Evolutionary conservation across 1,284 basidiomycete genomes (phyloP).

Genomic region (Puccinia polysora): DNA sequence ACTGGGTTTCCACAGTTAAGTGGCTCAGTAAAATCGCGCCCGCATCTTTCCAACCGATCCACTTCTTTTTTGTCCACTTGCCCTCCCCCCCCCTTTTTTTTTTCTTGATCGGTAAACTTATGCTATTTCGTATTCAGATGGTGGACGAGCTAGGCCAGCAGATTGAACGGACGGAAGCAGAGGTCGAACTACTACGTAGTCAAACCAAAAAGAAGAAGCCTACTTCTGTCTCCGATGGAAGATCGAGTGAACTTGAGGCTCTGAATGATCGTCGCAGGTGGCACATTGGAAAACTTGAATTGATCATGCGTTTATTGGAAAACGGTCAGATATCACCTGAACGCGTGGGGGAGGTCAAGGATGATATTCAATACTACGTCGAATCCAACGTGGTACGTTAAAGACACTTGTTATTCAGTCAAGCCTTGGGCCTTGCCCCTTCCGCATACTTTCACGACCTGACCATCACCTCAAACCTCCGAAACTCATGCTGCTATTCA

Average conservation of each 20-base stretch:
- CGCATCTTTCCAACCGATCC: not conserved
- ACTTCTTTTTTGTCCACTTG: not conserved
- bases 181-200: conserved; percentile 82
- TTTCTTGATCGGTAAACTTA: too few relatives aligned
- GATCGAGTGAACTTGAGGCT: conserved; percentile 75
- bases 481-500: not conserved
- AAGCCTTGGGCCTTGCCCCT: not conserved
- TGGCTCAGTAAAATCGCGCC: not conserved
- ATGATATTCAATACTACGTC: conserved; percentile 95
- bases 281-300: conserved; percentile 89
- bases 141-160: conserved; percentile 91
- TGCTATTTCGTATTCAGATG: too few relatives aligned
- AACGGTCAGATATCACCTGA: conserved; percentile 85
- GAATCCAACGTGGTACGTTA: conserved; percentile 82
- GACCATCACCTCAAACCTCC: conserved; percentile 11
- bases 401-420: not conserved
- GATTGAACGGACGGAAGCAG: conserved; percentile 89
- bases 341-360: conserved; percentile 75
- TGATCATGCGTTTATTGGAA: conserved; percentile 86
- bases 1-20: conserved; percentile 66
- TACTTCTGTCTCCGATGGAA: conserved; percentile 62
- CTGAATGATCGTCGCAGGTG: conserved; percentile 91
- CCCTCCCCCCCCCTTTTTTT: not conserved
- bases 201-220: conserved; percentile 73
- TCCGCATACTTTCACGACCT: conserved; percentile 16